Conservation (phyloP, 257 asterid species). For the Echites panduratus region DNA sequence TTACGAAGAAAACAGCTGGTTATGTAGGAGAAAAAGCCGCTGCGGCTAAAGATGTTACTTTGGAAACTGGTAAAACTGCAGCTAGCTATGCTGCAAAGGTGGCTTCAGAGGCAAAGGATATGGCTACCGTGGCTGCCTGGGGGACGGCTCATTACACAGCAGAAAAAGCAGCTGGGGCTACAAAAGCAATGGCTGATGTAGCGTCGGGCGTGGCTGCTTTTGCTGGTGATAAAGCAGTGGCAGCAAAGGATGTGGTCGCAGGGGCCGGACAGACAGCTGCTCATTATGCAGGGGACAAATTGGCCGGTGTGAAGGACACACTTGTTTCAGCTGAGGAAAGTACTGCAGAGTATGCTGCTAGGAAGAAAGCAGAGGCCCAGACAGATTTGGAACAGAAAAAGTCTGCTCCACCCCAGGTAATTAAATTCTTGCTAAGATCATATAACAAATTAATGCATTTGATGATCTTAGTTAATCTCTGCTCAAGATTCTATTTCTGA, state of each 20-base stretch:
- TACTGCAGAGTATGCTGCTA: constrained; percentile 60
- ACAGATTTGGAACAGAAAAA: constrained; percentile 27
- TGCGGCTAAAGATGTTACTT: constrained; percentile 40
- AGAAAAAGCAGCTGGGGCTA: constrained; percentile 55
- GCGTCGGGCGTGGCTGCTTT: constrained; percentile 51
- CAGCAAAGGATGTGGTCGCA: constrained; percentile 51
- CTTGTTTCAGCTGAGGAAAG: constrained; percentile 54
- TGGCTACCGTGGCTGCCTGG: constrained; percentile 68
- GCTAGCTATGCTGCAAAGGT: constrained; percentile 49
- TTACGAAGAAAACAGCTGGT: constrained; percentile 29
- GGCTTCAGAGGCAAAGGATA: constrained; percentile 46
- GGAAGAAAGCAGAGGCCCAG: constrained; percentile 60
- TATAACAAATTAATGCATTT: too few relatives aligned
- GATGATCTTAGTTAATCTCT: too few relatives aligned
- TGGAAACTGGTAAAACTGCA: constrained; percentile 46
- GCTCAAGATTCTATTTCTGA: too few relatives aligned
- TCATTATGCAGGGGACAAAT: constrained; percentile 41
- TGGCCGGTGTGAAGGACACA: constrained; percentile 51
- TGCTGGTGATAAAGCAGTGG: constrained; percentile 40
- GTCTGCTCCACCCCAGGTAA: constrained; percentile 27
- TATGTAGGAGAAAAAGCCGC: constrained; percentile 35
- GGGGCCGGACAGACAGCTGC: constrained; percentile 52
- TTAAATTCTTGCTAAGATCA: too few relatives aligned
- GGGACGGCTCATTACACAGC: constrained; percentile 64
- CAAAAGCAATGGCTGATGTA: constrained; percentile 48